A percentile compares a stretch with the other conserved stretches of the same genome.
phyloP scores from a whole-genome alignment of 169 alveolate species.

The Amoebophrya sp. region DNA sequence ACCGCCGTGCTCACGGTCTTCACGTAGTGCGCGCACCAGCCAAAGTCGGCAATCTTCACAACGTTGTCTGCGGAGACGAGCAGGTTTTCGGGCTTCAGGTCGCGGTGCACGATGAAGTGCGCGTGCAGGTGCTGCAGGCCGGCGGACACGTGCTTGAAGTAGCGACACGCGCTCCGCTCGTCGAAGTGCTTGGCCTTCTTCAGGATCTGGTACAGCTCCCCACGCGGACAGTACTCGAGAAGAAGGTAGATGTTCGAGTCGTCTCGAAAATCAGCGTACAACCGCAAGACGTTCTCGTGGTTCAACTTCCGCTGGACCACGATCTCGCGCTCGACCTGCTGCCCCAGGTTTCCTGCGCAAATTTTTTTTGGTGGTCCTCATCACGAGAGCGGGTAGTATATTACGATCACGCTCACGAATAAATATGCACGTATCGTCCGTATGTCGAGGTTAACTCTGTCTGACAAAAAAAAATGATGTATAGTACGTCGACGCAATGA shows the following conservation, averaged over 20 bases:
- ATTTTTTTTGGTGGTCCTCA: no score
- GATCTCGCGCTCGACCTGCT: neutral
- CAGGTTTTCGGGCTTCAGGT: slow-evolving; percentile 68
- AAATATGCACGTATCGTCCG: no score
- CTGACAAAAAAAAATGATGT: no score
- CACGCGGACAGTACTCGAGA: neutral
- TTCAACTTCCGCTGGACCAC: neutral
- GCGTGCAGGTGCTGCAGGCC: neutral
- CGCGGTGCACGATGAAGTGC: slow-evolving; percentile 25
- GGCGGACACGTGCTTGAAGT: neutral
- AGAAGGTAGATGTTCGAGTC: neutral
- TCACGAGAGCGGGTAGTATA: no score
- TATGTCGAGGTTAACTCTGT: no score
- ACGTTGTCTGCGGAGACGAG: slow-evolving; percentile 47
- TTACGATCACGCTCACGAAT: no score
- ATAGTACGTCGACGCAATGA: no score
- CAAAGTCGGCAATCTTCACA: slow-evolving; percentile 65
- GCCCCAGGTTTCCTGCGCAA: neutral
- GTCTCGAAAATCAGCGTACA: neutral
- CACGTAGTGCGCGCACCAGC: slow-evolving; percentile 31
- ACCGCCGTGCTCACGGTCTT: no score
- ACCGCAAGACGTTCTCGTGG: neutral
- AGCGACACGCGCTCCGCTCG: neutral
- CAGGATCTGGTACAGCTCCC: neutral
- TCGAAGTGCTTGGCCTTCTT: neutral